A percentile compares a stretch with the other conserved stretches of the same genome.
Evolutionary conservation across 345 rosid genomes (phyloP).

Genomic region (Eucalyptus urophylla): DNA sequence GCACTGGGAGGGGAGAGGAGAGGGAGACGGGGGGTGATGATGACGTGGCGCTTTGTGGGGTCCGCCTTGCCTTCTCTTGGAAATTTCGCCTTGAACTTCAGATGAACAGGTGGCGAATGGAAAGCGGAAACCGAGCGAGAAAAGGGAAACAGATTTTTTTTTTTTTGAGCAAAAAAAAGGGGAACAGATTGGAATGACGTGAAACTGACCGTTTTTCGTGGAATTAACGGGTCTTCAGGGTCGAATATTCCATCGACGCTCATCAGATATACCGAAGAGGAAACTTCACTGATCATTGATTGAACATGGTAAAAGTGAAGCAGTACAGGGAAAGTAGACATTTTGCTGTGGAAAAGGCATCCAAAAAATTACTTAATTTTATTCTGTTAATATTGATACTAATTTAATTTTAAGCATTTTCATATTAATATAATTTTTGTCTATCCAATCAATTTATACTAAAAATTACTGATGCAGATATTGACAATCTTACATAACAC

Average conservation of each 20-base stretch:
- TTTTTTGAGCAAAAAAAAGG: too few species aligned
- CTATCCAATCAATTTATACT: background rate
- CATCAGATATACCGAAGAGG: background rate
- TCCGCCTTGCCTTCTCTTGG: background rate
- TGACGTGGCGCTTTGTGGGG: background rate
- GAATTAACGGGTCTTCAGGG: background rate
- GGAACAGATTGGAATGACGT: background rate
- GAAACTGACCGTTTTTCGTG: background rate
- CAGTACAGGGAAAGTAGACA: too few species aligned
- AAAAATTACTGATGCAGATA: rapidly evolving
- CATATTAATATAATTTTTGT: too few species aligned
- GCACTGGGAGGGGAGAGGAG: background rate
- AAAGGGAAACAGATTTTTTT: background rate
- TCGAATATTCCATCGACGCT: background rate
- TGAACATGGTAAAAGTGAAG: background rate
- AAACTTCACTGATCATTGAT: background rate
- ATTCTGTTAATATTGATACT: too few species aligned
- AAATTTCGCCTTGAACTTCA: background rate
- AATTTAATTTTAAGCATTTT: too few species aligned
- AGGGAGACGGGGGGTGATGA: background rate
- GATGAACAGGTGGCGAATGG: background rate
- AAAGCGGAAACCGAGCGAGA: background rate
- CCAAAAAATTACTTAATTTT: too few species aligned
- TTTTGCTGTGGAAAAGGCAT: too few species aligned
- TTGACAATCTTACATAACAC: rapidly evolving